Evolutionary conservation across 129 eudicot species (phyloP).

Genomic region (Kitagawia praeruptora): DNA sequence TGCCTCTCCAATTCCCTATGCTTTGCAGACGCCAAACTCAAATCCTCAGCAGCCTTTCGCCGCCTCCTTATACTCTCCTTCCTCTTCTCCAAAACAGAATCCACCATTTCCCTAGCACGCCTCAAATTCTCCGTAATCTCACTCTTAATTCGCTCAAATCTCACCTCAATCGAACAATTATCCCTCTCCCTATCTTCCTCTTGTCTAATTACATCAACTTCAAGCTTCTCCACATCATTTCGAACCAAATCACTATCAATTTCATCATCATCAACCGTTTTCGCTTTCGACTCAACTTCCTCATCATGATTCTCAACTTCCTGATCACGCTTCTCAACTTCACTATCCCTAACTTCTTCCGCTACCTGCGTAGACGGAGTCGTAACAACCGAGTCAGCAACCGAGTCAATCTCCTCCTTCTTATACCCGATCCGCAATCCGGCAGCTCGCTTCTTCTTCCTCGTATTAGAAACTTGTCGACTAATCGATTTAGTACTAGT

Average conservation of each 20-base stretch:
- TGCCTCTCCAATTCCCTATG: slow-evolving; percentile 60
- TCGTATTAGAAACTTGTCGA: slow-evolving; percentile 31
- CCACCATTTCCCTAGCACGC: slow-evolving; percentile 22
- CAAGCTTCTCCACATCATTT: slow-evolving; percentile 1
- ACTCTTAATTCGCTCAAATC: slow-evolving; percentile 30
- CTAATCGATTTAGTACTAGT: slow-evolving; percentile 8
- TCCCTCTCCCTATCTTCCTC: slow-evolving; percentile 15
- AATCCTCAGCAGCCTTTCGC: slow-evolving; percentile 48
- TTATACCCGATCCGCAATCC: slow-evolving; percentile 53
- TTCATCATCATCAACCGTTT: not conserved
- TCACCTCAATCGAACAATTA: slow-evolving; percentile 24
- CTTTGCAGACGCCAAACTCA: slow-evolving; percentile 35
- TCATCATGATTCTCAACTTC: not conserved
- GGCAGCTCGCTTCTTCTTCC: slow-evolving; percentile 62
- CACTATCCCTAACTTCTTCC: slow-evolving; percentile 14
- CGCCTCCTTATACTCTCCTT: slow-evolving; percentile 48
- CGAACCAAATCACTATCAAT: not conserved
- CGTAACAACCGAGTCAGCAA: not conserved
- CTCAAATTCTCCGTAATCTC: slow-evolving; percentile 38
- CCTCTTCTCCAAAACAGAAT: slow-evolving; percentile 29
- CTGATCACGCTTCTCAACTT: not conserved
- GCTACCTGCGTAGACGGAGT: not conserved
- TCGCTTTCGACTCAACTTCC: not conserved
- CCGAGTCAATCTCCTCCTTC: slow-evolving; percentile 9
- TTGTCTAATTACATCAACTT: slow-evolving; percentile 1